Evolutionary conservation across 2,329 filamentous ascomycete species (phyloP).

Genomic region (Cladorrhinum sp.): DNA sequence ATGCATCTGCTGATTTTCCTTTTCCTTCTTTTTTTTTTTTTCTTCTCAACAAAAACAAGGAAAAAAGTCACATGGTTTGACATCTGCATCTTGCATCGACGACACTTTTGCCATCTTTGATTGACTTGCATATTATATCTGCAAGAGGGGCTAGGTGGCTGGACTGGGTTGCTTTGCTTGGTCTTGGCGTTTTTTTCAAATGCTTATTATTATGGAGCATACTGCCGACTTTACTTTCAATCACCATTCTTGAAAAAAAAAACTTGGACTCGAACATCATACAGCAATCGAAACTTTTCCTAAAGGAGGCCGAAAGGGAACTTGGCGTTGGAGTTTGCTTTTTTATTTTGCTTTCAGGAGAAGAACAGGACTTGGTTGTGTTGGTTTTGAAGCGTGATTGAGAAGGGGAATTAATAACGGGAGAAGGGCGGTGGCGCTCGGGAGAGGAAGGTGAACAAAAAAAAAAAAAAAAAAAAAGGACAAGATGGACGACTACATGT

Average conservation of each 20-base stretch:
- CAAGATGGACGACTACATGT: constrained; percentile 59
- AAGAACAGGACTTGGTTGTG: no score
- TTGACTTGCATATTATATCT: background rate
- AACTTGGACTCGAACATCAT: no score
- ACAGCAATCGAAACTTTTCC: no score
- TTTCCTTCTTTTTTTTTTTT: background rate
- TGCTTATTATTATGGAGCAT: background rate
- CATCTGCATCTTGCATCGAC: background rate
- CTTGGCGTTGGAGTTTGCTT: no score
- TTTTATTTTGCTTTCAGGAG: no score
- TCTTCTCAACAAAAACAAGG: background rate
- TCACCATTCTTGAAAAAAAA: background rate
- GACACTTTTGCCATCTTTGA: background rate
- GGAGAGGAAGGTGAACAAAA: background rate
- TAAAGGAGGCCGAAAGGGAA: no score
- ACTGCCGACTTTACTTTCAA: no score
- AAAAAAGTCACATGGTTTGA: background rate
- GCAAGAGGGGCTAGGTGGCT: background rate
- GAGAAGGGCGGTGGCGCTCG: no score
- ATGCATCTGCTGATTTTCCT: background rate
- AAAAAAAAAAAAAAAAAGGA: background rate
- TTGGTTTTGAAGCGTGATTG: background rate
- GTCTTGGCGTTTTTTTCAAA: background rate
- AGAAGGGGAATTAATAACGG: no score
- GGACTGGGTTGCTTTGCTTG: background rate